Evolutionary conservation across 441 rosid genomes (phyloP).

Genomic region (Gossypium lobatum): DNA sequence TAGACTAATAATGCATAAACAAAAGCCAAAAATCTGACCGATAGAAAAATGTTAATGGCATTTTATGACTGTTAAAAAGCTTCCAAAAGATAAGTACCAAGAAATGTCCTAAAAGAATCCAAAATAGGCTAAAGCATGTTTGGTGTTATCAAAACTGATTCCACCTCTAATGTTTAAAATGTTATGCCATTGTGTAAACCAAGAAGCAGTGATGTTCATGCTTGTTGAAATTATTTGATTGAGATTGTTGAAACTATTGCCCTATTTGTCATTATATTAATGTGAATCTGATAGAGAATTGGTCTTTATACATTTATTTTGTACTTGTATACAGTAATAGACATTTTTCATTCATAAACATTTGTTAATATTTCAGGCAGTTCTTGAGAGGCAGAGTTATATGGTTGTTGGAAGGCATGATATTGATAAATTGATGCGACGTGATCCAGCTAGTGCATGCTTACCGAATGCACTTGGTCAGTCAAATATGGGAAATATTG

Average conservation of each 20-base stretch:
- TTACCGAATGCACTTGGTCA: conserved; percentile 56
- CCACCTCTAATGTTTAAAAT: not conserved
- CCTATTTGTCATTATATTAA: not conserved
- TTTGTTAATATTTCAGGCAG: conserved; percentile 64
- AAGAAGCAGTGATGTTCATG: not conserved
- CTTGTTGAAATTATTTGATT: not conserved
- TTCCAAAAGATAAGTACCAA: not conserved
- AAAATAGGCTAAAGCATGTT: not conserved
- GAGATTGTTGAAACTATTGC: not conserved
- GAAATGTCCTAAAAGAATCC: conserved; percentile 3
- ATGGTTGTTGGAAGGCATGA: conserved; percentile 98
- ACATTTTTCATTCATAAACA: conserved; percentile 18
- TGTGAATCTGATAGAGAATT: not conserved
- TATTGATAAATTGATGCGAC: conserved; percentile 91
- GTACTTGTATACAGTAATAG: not conserved
- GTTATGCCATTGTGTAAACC: not conserved
- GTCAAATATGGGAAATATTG: conserved; percentile 26
- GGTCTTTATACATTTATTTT: not conserved
- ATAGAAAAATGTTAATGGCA: not conserved
- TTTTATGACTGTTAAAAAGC: not conserved
- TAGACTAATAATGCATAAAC: not conserved
- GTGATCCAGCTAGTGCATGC: conserved; percentile 68
- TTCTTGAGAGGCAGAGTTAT: conserved; percentile 96
- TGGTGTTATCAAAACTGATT: not conserved
- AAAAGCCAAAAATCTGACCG: not conserved